Evolutionary conservation across 1,139 yeast species (phyloP).

Genomic region (Eremothecium cymbalariae): DNA sequence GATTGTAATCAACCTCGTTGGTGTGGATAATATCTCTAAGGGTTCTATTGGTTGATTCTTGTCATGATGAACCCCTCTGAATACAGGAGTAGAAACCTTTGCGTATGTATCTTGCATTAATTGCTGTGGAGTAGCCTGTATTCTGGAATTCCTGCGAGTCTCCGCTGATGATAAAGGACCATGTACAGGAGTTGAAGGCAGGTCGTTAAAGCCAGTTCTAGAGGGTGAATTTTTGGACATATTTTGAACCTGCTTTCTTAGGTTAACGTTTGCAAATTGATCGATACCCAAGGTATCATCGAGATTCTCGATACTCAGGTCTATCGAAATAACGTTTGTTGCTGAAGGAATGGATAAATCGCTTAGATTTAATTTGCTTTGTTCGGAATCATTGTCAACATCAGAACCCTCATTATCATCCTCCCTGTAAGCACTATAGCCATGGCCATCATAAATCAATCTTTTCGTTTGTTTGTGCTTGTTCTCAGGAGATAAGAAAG

Average conservation of each 20-base stretch:
- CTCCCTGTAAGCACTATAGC: conserved; percentile 21
- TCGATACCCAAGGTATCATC: conserved; percentile 29
- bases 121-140: no score
- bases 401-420: conserved; percentile 4
- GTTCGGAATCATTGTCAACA: conserved; percentile 6
- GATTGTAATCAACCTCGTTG: conserved; percentile 24
- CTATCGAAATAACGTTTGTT: conserved; percentile 25
- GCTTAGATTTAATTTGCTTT: conserved; percentile 8
- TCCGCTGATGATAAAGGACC: no score
- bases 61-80: no score
- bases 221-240: conserved; percentile 11
- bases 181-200: neutral
- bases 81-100: no score
- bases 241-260: conserved; percentile 27
- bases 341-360: conserved; percentile 27
- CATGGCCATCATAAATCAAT: conserved; percentile 27
- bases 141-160: no score
- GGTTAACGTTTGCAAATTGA: conserved; percentile 27
- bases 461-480: conserved; percentile 21
- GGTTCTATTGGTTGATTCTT: conserved; percentile 12
- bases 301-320: conserved; percentile 16
- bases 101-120: no score
- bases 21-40: conserved; percentile 23
- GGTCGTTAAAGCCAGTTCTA: neutral
- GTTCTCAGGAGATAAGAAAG: conserved; percentile 32